Evolutionary conservation across 495 filamentous ascomycete species (phyloP).

Genomic region (Talaromyces stipitatus): DNA sequence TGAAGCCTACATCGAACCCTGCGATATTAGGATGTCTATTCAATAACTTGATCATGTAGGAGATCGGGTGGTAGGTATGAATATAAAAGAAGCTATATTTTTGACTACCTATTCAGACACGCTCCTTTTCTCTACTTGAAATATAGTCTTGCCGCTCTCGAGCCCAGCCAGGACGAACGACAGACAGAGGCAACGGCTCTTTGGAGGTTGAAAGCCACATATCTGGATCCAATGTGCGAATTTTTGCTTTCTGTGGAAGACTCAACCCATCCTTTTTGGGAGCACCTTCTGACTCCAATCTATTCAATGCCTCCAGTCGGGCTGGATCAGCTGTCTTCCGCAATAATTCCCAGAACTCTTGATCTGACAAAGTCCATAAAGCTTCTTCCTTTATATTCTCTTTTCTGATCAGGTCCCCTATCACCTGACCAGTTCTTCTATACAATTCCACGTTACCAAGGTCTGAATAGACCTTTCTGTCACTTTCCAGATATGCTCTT

Average conservation of each 20-base stretch:
- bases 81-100: neutral
- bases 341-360: constrained; percentile 28
- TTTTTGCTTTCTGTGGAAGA: constrained; percentile 21
- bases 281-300: constrained; percentile 23
- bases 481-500: constrained; percentile 23
- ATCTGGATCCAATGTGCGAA: constrained; percentile 34
- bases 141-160: constrained; percentile 27
- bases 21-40: too few species aligned
- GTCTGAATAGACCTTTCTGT: constrained; percentile 31
- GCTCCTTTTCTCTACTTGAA: constrained; percentile 7
- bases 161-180: constrained; percentile 21
- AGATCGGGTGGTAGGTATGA: too few species aligned
- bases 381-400: constrained; percentile 19
- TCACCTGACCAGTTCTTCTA: constrained; percentile 23
- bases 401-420: constrained; percentile 17
- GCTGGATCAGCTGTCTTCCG: constrained; percentile 17
- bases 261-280: constrained; percentile 19
- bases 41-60: too few species aligned
- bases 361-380: constrained; percentile 29
- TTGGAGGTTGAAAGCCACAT: constrained; percentile 12
- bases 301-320: constrained; percentile 17
- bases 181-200: constrained; percentile 21
- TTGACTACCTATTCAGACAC: neutral
- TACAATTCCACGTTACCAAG: constrained; percentile 25
- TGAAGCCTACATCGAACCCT: too few species aligned